Evolutionary conservation across 306 rosid genomes (phyloP), one percentile per base, ranked within the genome.

Genomic region (Gillenia trifoliata): DNA sequence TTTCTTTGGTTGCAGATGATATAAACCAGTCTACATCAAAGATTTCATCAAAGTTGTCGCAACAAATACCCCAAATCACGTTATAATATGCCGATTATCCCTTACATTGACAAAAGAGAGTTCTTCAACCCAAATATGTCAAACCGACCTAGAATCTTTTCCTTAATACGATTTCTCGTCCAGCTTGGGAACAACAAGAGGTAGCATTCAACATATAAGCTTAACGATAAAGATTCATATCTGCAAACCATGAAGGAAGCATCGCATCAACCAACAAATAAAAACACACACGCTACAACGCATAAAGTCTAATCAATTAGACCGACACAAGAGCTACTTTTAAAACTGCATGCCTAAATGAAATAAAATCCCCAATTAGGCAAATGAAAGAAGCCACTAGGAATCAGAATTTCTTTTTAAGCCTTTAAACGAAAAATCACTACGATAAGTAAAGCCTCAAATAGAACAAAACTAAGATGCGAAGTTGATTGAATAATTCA

Each of bases 161-260:
- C 98, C n/a, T n/a, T n/a, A 93, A 75, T 83, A 93, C 20, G 98
- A 93, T 41, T 85, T 75, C 80, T 89, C 91, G 81, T 93, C 98
- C 82, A 93, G 83, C 84, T 78, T 86, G n/a, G 98, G 98, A 83
- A 91, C 82, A 75, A 91, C 92, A 60, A 93, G 93, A 43, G n/a
- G 97, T 93, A 74, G 97, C 97, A 76, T 93, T 93, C 81, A 93
- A 79, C 50, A 93, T 72, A 72, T 89, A 88, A 68, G 98, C 98
- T 60, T 96, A 36, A 91, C 98, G 71, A 93, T n/a, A n/a, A n/a
- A n/a, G n/a, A n/a, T n/a, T n/a, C 98, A 67, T 71, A 93, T 89
- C 98, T 93, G 86, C 89, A 85, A 63, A 49, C 57, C 75, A 72
- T 59, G 62, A 5, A 50, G 33, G 26, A 78, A 64, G 38, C 59